phyloP scores from a whole-genome alignment of 768 basidiomycete species.

The Pleurotus citrinopileatus region DNA sequence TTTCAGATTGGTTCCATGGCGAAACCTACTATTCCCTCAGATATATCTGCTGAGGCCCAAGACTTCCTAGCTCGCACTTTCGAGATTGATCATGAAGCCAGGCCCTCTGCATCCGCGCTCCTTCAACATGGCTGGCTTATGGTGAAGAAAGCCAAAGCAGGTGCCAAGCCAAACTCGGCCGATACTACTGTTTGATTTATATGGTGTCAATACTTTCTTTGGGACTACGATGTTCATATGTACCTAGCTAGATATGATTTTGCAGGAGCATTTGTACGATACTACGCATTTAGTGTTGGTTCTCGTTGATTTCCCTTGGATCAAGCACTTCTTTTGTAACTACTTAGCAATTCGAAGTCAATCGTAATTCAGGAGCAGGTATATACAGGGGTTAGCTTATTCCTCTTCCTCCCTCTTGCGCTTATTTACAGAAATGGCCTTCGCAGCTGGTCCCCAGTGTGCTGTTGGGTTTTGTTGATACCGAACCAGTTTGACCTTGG shows the following conservation, averaged over 20 bases:
- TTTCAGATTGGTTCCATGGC: constrained; percentile 87
- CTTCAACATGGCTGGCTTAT: constrained; percentile 73
- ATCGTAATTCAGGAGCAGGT: neutral
- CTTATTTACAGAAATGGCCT: constrained; percentile 42
- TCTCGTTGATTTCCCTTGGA: no score
- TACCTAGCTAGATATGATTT: constrained; percentile 10
- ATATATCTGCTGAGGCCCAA: constrained; percentile 86
- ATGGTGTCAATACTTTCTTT: neutral
- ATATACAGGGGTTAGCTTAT: constrained; percentile 5
- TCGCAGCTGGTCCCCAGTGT: constrained; percentile 89
- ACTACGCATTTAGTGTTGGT: constrained; percentile 13
- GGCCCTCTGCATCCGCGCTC: constrained; percentile 77
- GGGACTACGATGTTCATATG: constrained; percentile 5
- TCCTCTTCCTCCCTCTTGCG: constrained; percentile 36
- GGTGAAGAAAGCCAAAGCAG: constrained; percentile 33
- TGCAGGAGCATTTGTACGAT: constrained; percentile 6
- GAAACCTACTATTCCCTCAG: constrained; percentile 84
- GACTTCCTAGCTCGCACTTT: constrained; percentile 87
- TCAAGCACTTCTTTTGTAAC: no score
- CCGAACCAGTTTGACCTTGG: constrained; percentile 74
- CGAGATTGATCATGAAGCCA: constrained; percentile 75
- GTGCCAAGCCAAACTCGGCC: constrained; percentile 8
- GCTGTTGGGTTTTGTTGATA: constrained; percentile 91
- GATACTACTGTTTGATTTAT: constrained; percentile 12
- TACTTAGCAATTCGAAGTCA: no score